Evolutionary conservation across 306 rosid genomes (phyloP).

Genomic region (Quercus suber): DNA sequence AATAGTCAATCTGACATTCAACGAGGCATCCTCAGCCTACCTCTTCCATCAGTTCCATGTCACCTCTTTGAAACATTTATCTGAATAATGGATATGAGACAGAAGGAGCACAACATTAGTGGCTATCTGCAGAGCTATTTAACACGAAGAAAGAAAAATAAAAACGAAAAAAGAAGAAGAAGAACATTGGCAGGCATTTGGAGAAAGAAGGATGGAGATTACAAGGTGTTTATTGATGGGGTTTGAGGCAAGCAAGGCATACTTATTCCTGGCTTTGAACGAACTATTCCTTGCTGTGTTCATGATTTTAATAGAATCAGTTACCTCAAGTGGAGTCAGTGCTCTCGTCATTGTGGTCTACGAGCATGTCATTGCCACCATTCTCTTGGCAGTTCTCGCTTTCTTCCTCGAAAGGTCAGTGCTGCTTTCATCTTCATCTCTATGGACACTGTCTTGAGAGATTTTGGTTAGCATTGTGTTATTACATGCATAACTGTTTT

Average conservation of each 20-base stretch:
- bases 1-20: not conserved
- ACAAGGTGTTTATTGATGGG: not conserved
- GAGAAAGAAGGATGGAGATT: not conserved
- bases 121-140: too few relatives aligned
- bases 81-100: not conserved
- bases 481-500: too few relatives aligned
- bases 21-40: not conserved
- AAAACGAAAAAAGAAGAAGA: too few relatives aligned
- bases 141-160: too few relatives aligned
- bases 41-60: too few relatives aligned
- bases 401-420: constrained; percentile 11
- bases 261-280: not conserved
- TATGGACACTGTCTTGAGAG: too few relatives aligned
- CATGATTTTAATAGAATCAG: constrained; percentile 9
- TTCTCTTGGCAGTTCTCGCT: constrained; percentile 3
- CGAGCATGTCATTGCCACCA: constrained; percentile 4
- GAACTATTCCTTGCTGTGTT: not conserved
- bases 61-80: not conserved
- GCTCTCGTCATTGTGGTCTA: constrained; percentile 3
- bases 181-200: not conserved
- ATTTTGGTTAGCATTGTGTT: too few relatives aligned
- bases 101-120: not conserved
- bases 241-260: constrained; percentile 1
- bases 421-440: not conserved
- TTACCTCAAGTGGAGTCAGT: not conserved